Percentiles rank a stretch among this genome's conserved stretches.
These are phyloP conservation scores for Groenewaldozyma tartarivorans DNA, from an alignment of 805 yeast genomes.

Conservation along the genomic window DNA sequence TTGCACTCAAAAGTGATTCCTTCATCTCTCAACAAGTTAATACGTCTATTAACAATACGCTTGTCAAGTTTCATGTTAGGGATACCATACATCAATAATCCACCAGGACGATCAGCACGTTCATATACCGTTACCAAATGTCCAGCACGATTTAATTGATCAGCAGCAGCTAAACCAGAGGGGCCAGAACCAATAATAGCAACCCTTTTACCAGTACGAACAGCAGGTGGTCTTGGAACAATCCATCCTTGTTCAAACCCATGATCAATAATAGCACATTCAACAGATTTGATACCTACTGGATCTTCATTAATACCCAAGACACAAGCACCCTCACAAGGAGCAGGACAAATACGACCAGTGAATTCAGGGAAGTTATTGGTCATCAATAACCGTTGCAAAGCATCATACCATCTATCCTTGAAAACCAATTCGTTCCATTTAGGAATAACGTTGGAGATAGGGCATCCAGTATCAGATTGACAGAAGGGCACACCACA, in stretches of 20 bases:
- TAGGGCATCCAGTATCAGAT: conserved; percentile 96
- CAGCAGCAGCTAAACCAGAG: conserved; percentile 93
- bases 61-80: conserved; percentile 98
- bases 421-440: conserved; percentile 95
- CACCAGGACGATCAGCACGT: conserved; percentile 93
- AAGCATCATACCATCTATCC: conserved; percentile 90
- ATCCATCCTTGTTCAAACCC: conserved; percentile 98
- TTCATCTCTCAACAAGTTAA: conserved; percentile 81
- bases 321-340: conserved; percentile 96
- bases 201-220: conserved; percentile 75
- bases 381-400: conserved; percentile 86
- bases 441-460: conserved; percentile 93
- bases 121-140: conserved; percentile 87
- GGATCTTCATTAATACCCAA: conserved; percentile 90
- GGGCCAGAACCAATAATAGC: conserved; percentile 97
- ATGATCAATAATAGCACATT: conserved; percentile 91
- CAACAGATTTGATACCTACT: conserved; percentile 93
- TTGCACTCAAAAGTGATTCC: conserved; percentile 73
- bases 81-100: conserved; percentile 96
- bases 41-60: conserved; percentile 83
- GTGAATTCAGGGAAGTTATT: conserved; percentile 98
- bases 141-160: conserved; percentile 94
- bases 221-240: conserved; percentile 65
- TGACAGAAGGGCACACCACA: conserved; percentile 99
- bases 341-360: conserved; percentile 97